A percentile compares a stretch with the other conserved stretches of the same genome.
phyloP scores from a whole-genome alignment of 352 stramenopile genomes.

The Globisporangium cederbergense region DNA sequence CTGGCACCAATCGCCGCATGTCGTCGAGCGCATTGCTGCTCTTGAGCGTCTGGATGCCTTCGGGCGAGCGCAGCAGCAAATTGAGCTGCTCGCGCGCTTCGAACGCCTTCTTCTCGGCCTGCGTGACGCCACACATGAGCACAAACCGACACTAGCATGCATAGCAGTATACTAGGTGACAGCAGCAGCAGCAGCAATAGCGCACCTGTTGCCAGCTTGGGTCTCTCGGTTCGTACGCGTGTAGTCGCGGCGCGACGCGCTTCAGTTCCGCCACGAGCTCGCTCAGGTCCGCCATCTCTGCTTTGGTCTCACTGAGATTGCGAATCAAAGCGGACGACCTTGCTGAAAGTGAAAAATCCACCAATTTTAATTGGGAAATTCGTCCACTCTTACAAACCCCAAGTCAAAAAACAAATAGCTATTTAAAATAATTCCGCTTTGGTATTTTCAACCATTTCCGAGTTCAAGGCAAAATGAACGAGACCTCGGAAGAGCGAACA shows the following conservation, averaged over 20 bases:
- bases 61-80: constrained; percentile 40
- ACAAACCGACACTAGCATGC: not conserved
- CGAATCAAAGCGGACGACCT: not conserved
- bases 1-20: constrained; percentile 67
- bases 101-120: constrained; percentile 54
- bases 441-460: too few species aligned
- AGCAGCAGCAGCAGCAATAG: not conserved
- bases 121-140: not conserved
- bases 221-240: constrained; percentile 54
- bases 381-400: too few species aligned
- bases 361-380: too few species aligned
- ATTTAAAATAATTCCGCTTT: too few species aligned
- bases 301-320: not conserved
- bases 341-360: too few species aligned
- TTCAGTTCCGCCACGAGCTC: constrained; percentile 45
- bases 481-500: too few species aligned
- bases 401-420: too few species aligned
- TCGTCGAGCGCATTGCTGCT: constrained; percentile 45
- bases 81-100: constrained; percentile 50
- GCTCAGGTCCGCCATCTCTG: constrained; percentile 29
- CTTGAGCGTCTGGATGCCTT: constrained; percentile 56
- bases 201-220: constrained; percentile 56
- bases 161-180: not conserved
- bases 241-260: constrained; percentile 47
- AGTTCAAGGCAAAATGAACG: too few species aligned